Evolutionary conservation across 495 filamentous ascomycete genomes (phyloP).

Genomic region (Lasiosphaeria ovina): DNA sequence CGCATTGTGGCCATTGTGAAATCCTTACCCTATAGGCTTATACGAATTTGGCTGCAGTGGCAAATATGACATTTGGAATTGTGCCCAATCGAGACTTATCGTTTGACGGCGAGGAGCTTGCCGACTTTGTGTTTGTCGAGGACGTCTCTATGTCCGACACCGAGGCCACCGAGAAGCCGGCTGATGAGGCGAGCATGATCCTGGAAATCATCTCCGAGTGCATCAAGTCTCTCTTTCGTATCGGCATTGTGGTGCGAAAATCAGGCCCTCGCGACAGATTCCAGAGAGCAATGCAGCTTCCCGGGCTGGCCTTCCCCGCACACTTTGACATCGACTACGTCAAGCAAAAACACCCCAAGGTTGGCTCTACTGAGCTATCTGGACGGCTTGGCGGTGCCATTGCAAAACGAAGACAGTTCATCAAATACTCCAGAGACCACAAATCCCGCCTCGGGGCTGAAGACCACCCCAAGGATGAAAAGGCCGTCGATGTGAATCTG

Average conservation of each 20-base stretch:
- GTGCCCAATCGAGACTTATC: not conserved
- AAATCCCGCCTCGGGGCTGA: constrained; percentile 9
- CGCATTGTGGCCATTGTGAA: not conserved
- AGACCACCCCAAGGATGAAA: not conserved
- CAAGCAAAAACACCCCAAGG: constrained; percentile 7
- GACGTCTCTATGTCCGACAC: not conserved
- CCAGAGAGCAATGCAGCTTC: not conserved
- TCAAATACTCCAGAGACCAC: constrained; percentile 35
- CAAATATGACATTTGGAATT: not conserved
- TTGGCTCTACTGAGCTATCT: constrained; percentile 10
- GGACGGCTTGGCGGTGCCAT: constrained; percentile 29
- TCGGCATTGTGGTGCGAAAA: constrained; percentile 3
- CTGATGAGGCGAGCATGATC: constrained; percentile 6
- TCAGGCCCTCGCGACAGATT: constrained; percentile 1
- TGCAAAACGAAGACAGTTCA: constrained; percentile 32
- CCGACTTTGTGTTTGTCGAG: not conserved
- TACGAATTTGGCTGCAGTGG: not conserved
- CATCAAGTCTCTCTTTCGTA: constrained; percentile 2
- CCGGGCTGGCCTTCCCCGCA: not conserved
- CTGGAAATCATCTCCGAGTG: not conserved
- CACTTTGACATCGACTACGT: constrained; percentile 12
- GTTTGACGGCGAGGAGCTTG: too few species aligned
- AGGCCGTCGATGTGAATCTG: not conserved
- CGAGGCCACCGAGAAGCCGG: not conserved
- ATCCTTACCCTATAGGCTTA: not conserved